Base-by-base conservation (phyloP, 73 alveolate species). In the Halteria grandinella region DNA sequence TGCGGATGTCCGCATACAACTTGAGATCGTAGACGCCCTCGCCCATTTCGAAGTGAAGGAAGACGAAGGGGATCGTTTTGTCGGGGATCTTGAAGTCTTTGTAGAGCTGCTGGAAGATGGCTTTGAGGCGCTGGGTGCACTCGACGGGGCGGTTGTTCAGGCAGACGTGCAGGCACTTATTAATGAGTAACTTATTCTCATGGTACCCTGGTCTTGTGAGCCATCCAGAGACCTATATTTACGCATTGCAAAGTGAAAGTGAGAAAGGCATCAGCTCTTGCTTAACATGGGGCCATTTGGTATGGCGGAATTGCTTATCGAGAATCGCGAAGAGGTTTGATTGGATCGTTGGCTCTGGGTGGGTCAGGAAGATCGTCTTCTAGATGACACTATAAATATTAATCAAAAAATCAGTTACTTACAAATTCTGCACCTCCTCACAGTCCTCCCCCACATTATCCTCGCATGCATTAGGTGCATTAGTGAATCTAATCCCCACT, bases 141-240 rank as follows among this genome's bases (percentile, higher is more conserved):
- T 70, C 83, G 1, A 39, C 54, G 5, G 83, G 83, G 31, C 59
- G 28, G 4, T 64, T 57, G 51, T 70, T 70, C 15, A 70, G 32
- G 71, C 32, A 70, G 15, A 49, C 40, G 40, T 70, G 83, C 1
- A 45, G 44, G 50, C 12, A 32, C 52, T 39, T 50, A 14, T 70
- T 44, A 25, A 21, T 37, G 47, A 70, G 5, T 4, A 50, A 44
- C 7, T 69, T 51, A 6, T 49, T 7, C 34, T 70, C 50, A 1
- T 58, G 62, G 23, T 28, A 28, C 4, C 32, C 3, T 29, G 80
- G 80, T 31, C 29, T 44, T 5, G 80, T 66, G n/a, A 66, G 47
- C 1, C 43, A 40, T 6, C 60, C 43, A 8, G 4, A 2, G 1
- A 60, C 34, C 21, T 60, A 40, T 6, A 60, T 39, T 25, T 55